A percentile compares a stretch with the other conserved stretches of the same genome.
These are phyloP conservation scores for Lactarius tabidus DNA, from an alignment of 768 basidiomycete species.

Conservation along the genomic window DNA sequence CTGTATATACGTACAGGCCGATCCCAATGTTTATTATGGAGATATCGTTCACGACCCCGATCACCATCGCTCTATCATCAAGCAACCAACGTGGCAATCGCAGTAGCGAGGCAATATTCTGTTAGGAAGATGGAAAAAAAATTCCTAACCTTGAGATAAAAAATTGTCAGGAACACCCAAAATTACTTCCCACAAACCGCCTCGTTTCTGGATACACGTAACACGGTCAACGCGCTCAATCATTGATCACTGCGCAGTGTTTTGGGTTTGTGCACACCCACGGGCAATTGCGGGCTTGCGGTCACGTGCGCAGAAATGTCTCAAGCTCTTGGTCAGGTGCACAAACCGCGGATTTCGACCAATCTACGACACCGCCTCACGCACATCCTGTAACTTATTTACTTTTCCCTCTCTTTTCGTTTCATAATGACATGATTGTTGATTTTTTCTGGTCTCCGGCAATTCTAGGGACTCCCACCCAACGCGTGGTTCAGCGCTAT, in stretches of 20 bases:
- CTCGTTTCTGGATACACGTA: not conserved
- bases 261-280: not conserved
- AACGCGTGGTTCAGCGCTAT: conserved; percentile 4
- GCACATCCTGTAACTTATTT: not conserved
- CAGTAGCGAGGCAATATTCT: not conserved
- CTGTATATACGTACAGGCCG: not conserved
- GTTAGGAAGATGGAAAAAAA: not conserved
- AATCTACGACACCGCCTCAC: not conserved
- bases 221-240: not conserved
- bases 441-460: not conserved
- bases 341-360: not conserved
- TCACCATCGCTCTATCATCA: conserved; percentile 1
- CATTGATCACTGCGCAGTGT: not conserved
- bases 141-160: not conserved
- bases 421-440: not conserved
- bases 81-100: too few species aligned
- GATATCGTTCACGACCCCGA: not conserved
- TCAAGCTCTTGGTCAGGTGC: not conserved
- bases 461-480: not conserved
- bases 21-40: not conserved
- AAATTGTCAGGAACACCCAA: not conserved
- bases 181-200: not conserved
- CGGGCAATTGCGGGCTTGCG: not conserved
- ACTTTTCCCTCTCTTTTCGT: not conserved
- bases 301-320: not conserved